Evolutionary conservation across 139 green algal genomes (phyloP), one percentile per base, ranked within the genome.

Genomic region (Mesostigma viride): DNA sequence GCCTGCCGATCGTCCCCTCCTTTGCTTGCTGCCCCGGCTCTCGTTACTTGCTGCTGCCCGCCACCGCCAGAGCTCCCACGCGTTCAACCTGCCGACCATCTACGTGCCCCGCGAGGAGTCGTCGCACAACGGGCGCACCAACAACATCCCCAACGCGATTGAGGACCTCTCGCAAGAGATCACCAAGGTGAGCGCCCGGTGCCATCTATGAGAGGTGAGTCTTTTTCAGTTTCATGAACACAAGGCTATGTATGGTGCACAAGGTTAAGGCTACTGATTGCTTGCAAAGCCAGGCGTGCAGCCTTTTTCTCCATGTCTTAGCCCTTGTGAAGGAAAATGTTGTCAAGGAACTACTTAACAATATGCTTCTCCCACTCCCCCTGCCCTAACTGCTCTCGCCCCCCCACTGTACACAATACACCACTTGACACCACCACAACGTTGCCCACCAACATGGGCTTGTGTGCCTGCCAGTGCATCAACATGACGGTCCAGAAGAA

Each of bases 401-500:
- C n/a, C n/a, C n/a, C n/a, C n/a, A n/a, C n/a, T n/a, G n/a, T n/a
- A n/a, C n/a, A n/a, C n/a, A n/a, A n/a, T n/a, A n/a, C n/a, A n/a
- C n/a, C n/a, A n/a, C n/a, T n/a, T n/a, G n/a, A n/a, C n/a, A n/a
- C n/a, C n/a, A n/a, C n/a, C n/a, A n/a, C n/a, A n/a, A n/a, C n/a
- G n/a, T n/a, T n/a, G n/a, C n/a, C n/a, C n/a, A n/a, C n/a, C n/a
- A n/a, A 51, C 8, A 51, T 51, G 8, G 11, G 40, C 20, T 51
- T 51, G 14, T 14, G 14, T n/a, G 11, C 14, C 6, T 58, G 64
- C 4, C 62, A 69, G 67, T 34, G 72, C 31, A 82, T 86, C 66
- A 72, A 78, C 46, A 72, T 82, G 71, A 85, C 78, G 8, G 80
- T 85, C 32, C 81, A 87, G 68, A 83, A 83, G 68, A 86, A 84